Evolutionary conservation across 2,329 filamentous ascomycete species (phyloP).

Genomic region (Trichoderma pleuroti): DNA sequence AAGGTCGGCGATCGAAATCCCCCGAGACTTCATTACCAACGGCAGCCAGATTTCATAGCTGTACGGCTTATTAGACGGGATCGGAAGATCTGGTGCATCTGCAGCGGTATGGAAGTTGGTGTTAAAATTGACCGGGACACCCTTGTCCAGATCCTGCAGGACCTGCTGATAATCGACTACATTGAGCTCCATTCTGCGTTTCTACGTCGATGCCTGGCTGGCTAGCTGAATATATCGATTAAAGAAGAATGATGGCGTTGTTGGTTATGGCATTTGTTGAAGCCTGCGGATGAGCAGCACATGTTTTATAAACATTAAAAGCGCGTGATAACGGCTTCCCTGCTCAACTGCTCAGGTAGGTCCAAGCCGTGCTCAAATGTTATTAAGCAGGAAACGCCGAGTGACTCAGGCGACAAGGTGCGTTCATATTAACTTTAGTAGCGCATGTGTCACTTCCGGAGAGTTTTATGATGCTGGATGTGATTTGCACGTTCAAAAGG

Average conservation of each 20-base stretch:
- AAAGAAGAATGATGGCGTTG: background rate
- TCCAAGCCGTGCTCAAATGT: background rate
- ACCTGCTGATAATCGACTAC: conserved; percentile 20
- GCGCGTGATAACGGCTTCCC: background rate
- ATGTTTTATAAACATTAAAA: background rate
- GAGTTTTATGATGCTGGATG: background rate
- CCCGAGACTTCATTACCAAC: conserved; percentile 36
- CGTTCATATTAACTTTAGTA: background rate
- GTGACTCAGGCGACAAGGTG: background rate
- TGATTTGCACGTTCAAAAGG: background rate
- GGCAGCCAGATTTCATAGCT: conserved; percentile 42
- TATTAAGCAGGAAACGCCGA: background rate
- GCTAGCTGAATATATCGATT: background rate
- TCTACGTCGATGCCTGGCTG: background rate
- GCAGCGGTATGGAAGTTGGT: conserved; percentile 34
- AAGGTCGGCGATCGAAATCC: conserved; percentile 23
- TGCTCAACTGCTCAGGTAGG: background rate
- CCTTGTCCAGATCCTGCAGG: conserved; percentile 17
- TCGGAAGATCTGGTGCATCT: conserved; percentile 29
- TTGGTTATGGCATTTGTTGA: background rate
- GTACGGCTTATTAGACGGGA: conserved; percentile 34
- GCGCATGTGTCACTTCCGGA: background rate
- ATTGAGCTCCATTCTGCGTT: conserved; percentile 18
- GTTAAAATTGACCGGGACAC: conserved; percentile 31
- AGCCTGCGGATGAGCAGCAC: no score